A percentile compares a stretch with the other conserved stretches of the same genome.
Conservation (phyloP, 2,329 filamentous ascomycete species). For the Pestalotiopsis sp. region DNA sequence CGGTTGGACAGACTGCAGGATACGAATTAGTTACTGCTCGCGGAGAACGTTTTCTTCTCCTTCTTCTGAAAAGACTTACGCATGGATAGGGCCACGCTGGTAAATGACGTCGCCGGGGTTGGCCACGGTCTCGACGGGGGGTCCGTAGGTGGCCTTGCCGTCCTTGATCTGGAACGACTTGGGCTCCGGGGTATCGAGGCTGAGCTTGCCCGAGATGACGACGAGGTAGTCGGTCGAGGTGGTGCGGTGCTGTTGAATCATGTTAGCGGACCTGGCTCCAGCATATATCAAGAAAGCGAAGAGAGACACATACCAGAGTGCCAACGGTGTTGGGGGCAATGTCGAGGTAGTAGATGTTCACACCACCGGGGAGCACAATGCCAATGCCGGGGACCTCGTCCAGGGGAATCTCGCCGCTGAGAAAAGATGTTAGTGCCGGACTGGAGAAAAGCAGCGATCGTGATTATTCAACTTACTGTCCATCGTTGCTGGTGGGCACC, state of each 20-base stretch:
- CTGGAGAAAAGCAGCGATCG: neutral
- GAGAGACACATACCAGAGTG: slow-evolving; percentile 24
- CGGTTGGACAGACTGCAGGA: slow-evolving; percentile 28
- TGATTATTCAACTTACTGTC: slow-evolving; percentile 61
- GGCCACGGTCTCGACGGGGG: slow-evolving; percentile 28
- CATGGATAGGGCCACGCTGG: slow-evolving; percentile 33
- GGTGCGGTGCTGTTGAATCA: slow-evolving; percentile 30
- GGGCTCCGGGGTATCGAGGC: slow-evolving; percentile 27
- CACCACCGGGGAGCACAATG: slow-evolving; percentile 33
- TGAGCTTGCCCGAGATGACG: slow-evolving; percentile 29
- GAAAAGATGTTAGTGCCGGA: neutral
- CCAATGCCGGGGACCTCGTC: slow-evolving; percentile 30
- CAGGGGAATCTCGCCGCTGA: slow-evolving; percentile 26
- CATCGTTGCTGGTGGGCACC: slow-evolving; percentile 65
- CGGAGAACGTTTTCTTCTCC: neutral
- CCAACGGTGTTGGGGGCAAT: slow-evolving; percentile 28
- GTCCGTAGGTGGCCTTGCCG: slow-evolving; percentile 27
- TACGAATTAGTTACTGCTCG: neutral
- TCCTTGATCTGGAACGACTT: slow-evolving; percentile 24
- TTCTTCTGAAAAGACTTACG: slow-evolving; percentile 28
- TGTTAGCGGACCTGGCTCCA: neutral
- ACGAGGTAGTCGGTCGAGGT: slow-evolving; percentile 34
- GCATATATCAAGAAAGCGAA: neutral
- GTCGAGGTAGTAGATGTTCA: slow-evolving; percentile 28
- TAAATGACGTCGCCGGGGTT: slow-evolving; percentile 31